Evolutionary conservation across 495 filamentous ascomycete species (phyloP), one percentile per base, ranked within the genome.

Genomic region (Neurospora cerealis): DNA sequence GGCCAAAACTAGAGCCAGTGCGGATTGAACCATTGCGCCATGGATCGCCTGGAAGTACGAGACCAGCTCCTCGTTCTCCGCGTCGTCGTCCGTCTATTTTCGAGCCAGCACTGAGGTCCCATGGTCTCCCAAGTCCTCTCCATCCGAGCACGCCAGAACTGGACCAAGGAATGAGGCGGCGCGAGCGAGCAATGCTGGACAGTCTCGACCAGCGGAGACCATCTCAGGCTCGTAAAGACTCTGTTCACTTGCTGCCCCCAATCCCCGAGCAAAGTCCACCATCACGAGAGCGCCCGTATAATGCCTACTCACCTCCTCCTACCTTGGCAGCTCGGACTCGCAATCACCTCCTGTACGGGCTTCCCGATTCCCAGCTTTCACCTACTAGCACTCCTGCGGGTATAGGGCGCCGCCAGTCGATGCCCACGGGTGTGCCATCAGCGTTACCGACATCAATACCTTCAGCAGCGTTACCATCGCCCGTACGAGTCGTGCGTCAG

Each of bases 181-280:
- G 83, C 54, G 83, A 84, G 72, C 76, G 78, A 54, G 81, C 82
- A n/a, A 73, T 85, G 75, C 73, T 84, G 19, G 79, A 84, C 42
- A 81, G 80, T 42, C 73, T 85, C 6, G 83, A 83, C 32, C 80
- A 78, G 42, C 79, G 78, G n/a, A 77, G 74, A 13, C 72, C 41
- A 13, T 69, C 74, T 24, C 76, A 66, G 21, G 75, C 48, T 38
- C 46, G 42, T 7, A 75, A 54, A n/a, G 72, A 41, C 39, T 41
- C 72, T 2, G 38, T 44, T 32, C 76, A 72, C 28, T 78, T 76
- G 17, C 77, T 80, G 15, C 77, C 80, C 1, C 78, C 80, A 4
- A 78, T 80, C 1, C 69, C 75, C 4, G 81, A 83, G 70, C 77
- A 75, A 24, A 70, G 71, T 28, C 28, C 54, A 66, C 54, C 54